These are phyloP conservation scores for Adansonia grandidieri DNA, from an alignment of 441 rosid species.

Conservation along the genomic window DNA sequence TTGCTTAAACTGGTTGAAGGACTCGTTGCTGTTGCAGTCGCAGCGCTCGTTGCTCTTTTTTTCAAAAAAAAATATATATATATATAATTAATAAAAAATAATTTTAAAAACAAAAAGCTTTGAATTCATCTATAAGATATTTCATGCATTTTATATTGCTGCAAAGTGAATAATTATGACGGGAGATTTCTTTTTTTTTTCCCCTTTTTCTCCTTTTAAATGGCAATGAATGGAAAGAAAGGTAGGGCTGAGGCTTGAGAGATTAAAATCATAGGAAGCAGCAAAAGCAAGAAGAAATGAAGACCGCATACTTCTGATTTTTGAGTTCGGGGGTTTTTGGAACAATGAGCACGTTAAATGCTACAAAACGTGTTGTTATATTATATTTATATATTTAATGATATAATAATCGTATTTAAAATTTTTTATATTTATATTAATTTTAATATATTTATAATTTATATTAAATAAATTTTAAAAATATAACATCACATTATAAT, in stretches of 20 bases:
- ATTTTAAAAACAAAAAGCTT: too few species aligned
- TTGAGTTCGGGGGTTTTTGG: background rate
- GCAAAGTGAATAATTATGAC: slow-evolving; percentile 19
- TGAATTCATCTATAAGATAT: background rate
- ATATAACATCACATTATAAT: too few species aligned
- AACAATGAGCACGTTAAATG: background rate
- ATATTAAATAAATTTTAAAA: too few species aligned
- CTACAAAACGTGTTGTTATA: too few species aligned
- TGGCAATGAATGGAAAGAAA: background rate
- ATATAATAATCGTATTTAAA: too few species aligned
- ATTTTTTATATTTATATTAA: too few species aligned
- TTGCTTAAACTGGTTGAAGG: slow-evolving; percentile 24
- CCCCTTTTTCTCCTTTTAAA: background rate
- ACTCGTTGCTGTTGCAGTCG: slow-evolving; percentile 5
- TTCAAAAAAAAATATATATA: too few species aligned
- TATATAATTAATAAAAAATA: too few species aligned
- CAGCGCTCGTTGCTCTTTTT: background rate
- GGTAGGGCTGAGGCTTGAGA: slow-evolving; percentile 7
- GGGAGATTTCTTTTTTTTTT: background rate
- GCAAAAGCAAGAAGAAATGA: background rate
- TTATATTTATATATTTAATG: too few species aligned
- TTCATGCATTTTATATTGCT: background rate
- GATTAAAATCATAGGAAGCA: slow-evolving; percentile 12
- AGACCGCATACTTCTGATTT: slow-evolving; percentile 31
- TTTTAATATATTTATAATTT: too few species aligned